phyloP scores from a whole-genome alignment of 805 yeast genomes.

The Metschnikowia sp. region DNA sequence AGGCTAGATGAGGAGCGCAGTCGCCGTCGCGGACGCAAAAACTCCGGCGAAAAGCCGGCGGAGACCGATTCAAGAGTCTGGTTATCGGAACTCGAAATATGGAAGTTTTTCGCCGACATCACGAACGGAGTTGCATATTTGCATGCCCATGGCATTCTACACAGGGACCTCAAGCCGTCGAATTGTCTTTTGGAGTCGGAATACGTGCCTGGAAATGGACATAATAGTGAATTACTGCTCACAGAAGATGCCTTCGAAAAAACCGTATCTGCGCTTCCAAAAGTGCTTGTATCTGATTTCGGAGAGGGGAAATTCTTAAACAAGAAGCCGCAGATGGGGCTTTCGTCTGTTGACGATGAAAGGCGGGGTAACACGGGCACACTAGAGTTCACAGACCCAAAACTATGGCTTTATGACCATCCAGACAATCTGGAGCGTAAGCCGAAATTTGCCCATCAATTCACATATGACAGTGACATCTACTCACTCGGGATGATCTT shows the following conservation, averaged over 20 bases:
- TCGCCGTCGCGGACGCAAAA: conserved; percentile 17
- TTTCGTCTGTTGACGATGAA: conserved; percentile 30
- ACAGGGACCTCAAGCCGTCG: conserved; percentile 86
- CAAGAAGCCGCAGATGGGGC: conserved; percentile 19
- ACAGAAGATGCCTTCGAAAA: conserved; percentile 14
- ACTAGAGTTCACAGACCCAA: conserved; percentile 85
- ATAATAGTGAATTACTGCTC: not conserved
- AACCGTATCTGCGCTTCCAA: conserved; percentile 45
- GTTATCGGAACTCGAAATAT: conserved; percentile 60
- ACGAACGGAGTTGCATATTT: conserved; percentile 67
- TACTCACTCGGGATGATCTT: conserved; percentile 84
- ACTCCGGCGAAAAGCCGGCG: not conserved
- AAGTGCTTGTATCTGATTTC: conserved; percentile 79
- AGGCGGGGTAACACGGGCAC: conserved; percentile 89
- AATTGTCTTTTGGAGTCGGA: conserved; percentile 62
- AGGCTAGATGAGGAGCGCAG: conserved; percentile 26
- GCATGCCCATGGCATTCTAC: conserved; percentile 75
- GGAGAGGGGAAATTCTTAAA: conserved; percentile 86
- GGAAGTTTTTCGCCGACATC: conserved; percentile 64
- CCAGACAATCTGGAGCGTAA: conserved; percentile 22
- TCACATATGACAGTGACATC: conserved; percentile 70
- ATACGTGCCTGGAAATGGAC: conserved; percentile 16
- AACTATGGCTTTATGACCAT: conserved; percentile 45
- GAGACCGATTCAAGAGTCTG: conserved; percentile 14
- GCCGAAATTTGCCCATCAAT: conserved; percentile 47